Percentiles rank a stretch among this genome's conserved stretches.
Evolutionary conservation across 106 monocot genomes (phyloP).

Genomic region (Allium fistulosum): DNA sequence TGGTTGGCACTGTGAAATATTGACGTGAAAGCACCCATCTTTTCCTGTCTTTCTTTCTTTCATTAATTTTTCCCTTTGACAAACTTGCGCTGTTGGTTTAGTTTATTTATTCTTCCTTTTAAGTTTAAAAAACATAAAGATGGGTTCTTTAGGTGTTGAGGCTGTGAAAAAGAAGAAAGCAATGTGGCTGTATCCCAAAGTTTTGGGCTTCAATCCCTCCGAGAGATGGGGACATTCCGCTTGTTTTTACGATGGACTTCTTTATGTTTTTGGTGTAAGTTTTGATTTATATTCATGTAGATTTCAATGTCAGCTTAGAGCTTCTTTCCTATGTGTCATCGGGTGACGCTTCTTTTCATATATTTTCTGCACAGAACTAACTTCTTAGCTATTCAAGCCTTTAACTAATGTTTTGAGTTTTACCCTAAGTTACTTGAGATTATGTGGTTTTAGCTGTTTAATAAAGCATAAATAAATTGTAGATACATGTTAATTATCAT

Average conservation of each 20-base stretch:
- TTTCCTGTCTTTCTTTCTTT: constrained; percentile 25
- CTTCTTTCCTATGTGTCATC: too few relatives aligned
- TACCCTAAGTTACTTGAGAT: not conserved
- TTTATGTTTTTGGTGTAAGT: constrained; percentile 88
- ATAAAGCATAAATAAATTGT: not conserved
- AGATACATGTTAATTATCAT: not conserved
- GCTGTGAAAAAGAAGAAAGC: constrained; percentile 61
- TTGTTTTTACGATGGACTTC: constrained; percentile 55
- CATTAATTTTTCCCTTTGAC: constrained; percentile 8
- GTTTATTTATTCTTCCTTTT: not conserved
- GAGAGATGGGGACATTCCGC: constrained; percentile 99
- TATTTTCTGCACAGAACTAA: too few relatives aligned
- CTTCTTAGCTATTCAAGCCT: too few relatives aligned
- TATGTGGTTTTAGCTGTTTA: not conserved
- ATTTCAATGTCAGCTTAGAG: not conserved
- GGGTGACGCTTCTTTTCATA: too few relatives aligned
- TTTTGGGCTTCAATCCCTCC: constrained; percentile 66
- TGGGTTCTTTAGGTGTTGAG: constrained; percentile 53
- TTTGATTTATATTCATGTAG: not conserved
- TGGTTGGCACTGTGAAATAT: constrained; percentile 41
- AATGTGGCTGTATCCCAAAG: constrained; percentile 96
- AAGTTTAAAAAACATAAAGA: not conserved
- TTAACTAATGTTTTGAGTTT: not conserved
- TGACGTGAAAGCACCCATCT: constrained; percentile 66
- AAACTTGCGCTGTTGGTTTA: not conserved